These are phyloP conservation scores for Hypoxylon sp. DNA, from an alignment of 2,329 filamentous ascomycete species.

Conservation along the genomic window DNA sequence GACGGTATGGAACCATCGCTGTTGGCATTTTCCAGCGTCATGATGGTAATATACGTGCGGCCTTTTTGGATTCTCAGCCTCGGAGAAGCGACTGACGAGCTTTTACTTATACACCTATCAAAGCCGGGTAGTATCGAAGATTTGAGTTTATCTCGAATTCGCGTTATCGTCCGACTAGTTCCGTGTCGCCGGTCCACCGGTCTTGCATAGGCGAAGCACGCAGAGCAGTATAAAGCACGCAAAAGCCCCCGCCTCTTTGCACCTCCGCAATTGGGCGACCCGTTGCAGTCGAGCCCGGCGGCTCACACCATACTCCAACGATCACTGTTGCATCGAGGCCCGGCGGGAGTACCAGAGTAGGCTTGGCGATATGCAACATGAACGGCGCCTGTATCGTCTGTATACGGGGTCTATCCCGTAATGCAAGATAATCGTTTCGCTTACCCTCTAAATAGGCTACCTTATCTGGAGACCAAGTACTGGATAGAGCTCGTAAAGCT, in stretches of 20 bases:
- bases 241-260: slow-evolving; percentile 35
- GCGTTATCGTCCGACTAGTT: slow-evolving; percentile 27
- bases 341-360: slow-evolving; percentile 12
- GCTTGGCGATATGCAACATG: slow-evolving; percentile 7
- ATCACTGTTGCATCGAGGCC: slow-evolving; percentile 12
- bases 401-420: not conserved
- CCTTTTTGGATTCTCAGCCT: not conserved
- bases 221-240: slow-evolving; percentile 25
- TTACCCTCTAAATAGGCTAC: not conserved
- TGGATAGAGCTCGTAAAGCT: slow-evolving; percentile 71
- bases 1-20: slow-evolving; percentile 9
- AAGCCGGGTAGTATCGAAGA: slow-evolving; percentile 5
- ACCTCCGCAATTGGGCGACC: slow-evolving; percentile 33
- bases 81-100: not conserved
- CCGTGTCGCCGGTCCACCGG: slow-evolving; percentile 18
- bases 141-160: slow-evolving; percentile 22
- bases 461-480: slow-evolving; percentile 51
- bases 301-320: slow-evolving; percentile 10
- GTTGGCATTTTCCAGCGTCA: slow-evolving; percentile 19
- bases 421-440: not conserved
- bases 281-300: slow-evolving; percentile 11
- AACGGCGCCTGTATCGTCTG: slow-evolving; percentile 3
- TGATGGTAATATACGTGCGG: slow-evolving; percentile 6
- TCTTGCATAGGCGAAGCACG: slow-evolving; percentile 27
- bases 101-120: not conserved